Conservation (phyloP, 768 basidiomycete genomes). For the Lanmaoa rubissima region DNA sequence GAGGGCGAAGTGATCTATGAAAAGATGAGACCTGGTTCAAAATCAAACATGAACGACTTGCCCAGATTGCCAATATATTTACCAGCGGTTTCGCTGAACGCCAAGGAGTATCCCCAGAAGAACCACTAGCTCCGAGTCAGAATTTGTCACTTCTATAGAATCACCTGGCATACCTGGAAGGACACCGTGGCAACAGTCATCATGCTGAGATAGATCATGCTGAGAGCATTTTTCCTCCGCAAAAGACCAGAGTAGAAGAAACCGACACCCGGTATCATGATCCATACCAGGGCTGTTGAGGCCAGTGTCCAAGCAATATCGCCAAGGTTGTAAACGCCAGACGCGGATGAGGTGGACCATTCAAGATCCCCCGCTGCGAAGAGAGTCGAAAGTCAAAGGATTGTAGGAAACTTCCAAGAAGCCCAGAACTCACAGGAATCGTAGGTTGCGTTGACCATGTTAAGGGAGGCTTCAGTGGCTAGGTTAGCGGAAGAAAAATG, state of each 20-base stretch:
- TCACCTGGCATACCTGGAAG: slow-evolving; percentile 74
- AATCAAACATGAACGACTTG: slow-evolving; percentile 33
- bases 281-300: slow-evolving; percentile 77
- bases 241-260: slow-evolving; percentile 91
- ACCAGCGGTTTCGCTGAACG: slow-evolving; percentile 77
- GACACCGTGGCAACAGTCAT: slow-evolving; percentile 75
- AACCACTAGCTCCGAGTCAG: slow-evolving; percentile 64
- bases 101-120: slow-evolving; percentile 95
- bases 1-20: slow-evolving; percentile 76
- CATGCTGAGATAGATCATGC: slow-evolving; percentile 83
- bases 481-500: background rate
- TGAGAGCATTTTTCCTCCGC: slow-evolving; percentile 89
- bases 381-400: background rate
- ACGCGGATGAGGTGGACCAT: slow-evolving; percentile 21
- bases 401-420: no score
- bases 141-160: slow-evolving; percentile 4
- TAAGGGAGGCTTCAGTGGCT: background rate
- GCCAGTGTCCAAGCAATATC: slow-evolving; percentile 70
- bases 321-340: slow-evolving; percentile 53
- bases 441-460: slow-evolving; percentile 46
- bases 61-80: slow-evolving; percentile 85
- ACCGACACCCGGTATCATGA: slow-evolving; percentile 85
- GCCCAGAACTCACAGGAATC: slow-evolving; percentile 34
- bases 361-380: slow-evolving; percentile 40
- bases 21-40: background rate